Evolutionary conservation across 805 yeast genomes (phyloP), one percentile per base, ranked within the genome.

Genomic region (Wickerhamomyces canadensis): DNA sequence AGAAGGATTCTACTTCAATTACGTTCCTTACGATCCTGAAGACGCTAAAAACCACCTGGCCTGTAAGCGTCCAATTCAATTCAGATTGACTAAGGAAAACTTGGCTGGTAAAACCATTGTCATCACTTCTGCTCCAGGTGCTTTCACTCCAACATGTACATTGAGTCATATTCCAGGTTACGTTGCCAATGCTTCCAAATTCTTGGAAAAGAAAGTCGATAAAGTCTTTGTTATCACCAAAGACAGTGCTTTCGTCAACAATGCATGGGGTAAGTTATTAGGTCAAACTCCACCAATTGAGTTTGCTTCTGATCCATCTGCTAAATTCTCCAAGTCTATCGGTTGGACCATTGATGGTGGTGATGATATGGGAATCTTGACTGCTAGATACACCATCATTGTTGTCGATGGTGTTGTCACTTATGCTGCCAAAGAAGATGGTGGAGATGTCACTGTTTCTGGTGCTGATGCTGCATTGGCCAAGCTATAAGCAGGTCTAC

Each of bases 121-220:
- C 30, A 65, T 84, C 49, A 85, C 86, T 23, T 71, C 83, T 41
- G 88, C 84, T 24, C 93, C 94, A 44, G 94, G 89, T 44, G 93
- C 95, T 10, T 85, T 84, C 70, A 84, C 95, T 19, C 94, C 91
- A 39, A 77, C 91, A 7, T 84, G 93, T 61, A 70, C 84, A 34
- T 75, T 71, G 35, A 68, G 74, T 50, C 93, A 83, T 61, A 71
- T 83, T 42, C 91, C 91, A 39, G 84, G 79, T 18, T 81, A 64
- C 65, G 58, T 81, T 40, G 54, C 63, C 41, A 64, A 75, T 45
- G 57, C 72, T 37, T 57, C 56, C 17, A 71, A 74, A 37, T 71
- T 84, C 54, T 60, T 68, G 51, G 60, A 65, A 38, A 80, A 78
- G 61, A 77, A 80, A 27, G 79, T 80, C 32, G 84, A 80, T 31